These are phyloP conservation scores for Volutella citrinella DNA, from an alignment of 2,329 filamentous ascomycete genomes.

Conservation along the genomic window DNA sequence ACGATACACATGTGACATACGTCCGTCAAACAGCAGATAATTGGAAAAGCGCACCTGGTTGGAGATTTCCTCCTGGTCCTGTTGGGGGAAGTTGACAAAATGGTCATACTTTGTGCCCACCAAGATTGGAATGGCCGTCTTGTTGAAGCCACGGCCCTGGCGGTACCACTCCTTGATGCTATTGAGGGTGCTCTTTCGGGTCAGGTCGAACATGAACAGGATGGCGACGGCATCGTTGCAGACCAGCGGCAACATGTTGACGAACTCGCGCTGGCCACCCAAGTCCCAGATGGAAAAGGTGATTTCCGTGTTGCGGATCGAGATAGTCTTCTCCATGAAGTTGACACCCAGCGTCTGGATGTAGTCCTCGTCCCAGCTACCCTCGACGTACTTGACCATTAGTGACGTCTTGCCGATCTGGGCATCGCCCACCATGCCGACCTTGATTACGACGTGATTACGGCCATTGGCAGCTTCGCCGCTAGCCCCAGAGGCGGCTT, in stretches of 20 bases:
- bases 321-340: conserved; percentile 99
- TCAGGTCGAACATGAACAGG: conserved; percentile 99
- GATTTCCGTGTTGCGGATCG: conserved; percentile 98
- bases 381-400: conserved; percentile 99
- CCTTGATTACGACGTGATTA: conserved; percentile 92
- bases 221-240: conserved; percentile 99
- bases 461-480: conserved; percentile 45
- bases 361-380: conserved; percentile 99
- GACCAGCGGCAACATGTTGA: conserved; percentile 99
- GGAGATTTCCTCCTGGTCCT: conserved; percentile 98
- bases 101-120: conserved; percentile 99
- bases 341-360: conserved; percentile 98
- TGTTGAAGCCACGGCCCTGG: conserved; percentile 97
- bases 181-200: conserved; percentile 95
- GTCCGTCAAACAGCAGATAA: too few relatives aligned
- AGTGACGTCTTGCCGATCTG: conserved; percentile 98
- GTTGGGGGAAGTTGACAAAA: conserved; percentile 96
- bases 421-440: conserved; percentile 98
- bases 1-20: too few relatives aligned
- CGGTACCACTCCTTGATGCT: conserved; percentile 99
- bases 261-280: conserved; percentile 95
- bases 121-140: conserved; percentile 97
- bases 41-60: conserved; percentile 67
- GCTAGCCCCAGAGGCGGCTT: background rate
- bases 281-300: conserved; percentile 99